These are phyloP conservation scores for Tolypocladium ovalisporum DNA, from an alignment of 2,329 filamentous ascomycete genomes.

Conservation along the genomic window DNA sequence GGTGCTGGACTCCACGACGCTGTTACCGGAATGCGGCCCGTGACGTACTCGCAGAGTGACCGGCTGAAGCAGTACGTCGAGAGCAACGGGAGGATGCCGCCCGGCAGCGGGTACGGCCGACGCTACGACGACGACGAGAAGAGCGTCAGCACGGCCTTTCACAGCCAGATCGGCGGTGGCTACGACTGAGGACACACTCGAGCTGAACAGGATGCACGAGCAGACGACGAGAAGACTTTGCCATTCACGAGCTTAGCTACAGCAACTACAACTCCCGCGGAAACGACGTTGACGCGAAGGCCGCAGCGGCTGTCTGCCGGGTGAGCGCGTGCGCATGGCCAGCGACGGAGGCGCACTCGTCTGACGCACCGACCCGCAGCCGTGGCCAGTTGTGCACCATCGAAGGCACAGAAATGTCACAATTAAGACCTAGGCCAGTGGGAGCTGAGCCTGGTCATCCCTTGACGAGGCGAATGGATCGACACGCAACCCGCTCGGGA, in stretches of 20 bases:
- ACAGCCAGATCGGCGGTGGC: constrained; percentile 73
- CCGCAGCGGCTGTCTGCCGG: not conserved
- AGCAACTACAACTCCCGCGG: not conserved
- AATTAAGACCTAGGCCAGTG: not conserved
- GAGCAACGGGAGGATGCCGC: constrained; percentile 60
- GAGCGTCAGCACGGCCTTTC: constrained; percentile 93
- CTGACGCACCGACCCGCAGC: not conserved
- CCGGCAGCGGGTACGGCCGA: constrained; percentile 58
- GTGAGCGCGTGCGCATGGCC: not conserved
- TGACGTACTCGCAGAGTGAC: constrained; percentile 54
- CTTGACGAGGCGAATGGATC: not conserved
- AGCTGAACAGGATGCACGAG: constrained; percentile 13
- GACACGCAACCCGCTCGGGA: not conserved
- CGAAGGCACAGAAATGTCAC: not conserved
- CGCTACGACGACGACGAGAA: constrained; percentile 85
- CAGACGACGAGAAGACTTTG: constrained; percentile 16
- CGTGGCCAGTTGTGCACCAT: not conserved
- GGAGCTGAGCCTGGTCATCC: not conserved
- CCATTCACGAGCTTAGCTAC: constrained; percentile 1
- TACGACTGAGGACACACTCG: constrained; percentile 34
- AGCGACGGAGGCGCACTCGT: not conserved
- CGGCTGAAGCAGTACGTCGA: constrained; percentile 92
- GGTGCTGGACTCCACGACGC: constrained; percentile 66
- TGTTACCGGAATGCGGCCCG: constrained; percentile 52
- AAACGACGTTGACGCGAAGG: not conserved